These are phyloP conservation scores for Friedmanniomyces simplex DNA, from an alignment of 495 filamentous ascomycete species.

Conservation along the genomic window DNA sequence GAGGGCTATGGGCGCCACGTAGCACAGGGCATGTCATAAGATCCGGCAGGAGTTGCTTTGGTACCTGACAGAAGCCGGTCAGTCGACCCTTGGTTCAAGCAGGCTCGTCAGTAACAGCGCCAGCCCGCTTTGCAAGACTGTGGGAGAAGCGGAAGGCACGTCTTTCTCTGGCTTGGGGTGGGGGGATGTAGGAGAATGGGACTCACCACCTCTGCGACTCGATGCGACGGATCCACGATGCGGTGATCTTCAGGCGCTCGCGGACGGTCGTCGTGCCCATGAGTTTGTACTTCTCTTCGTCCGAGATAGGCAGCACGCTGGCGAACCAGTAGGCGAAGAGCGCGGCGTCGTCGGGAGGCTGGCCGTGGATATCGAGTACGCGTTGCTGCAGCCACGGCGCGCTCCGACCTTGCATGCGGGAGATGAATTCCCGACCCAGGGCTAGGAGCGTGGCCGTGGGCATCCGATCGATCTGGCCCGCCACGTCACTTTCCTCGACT, in stretches of 20 bases:
- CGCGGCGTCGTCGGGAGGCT: slow-evolving; percentile 61
- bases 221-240: slow-evolving; percentile 61
- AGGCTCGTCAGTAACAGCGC: slow-evolving; percentile 3
- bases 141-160: not conserved
- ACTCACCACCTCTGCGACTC: slow-evolving; percentile 65
- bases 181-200: not conserved
- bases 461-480: slow-evolving; percentile 45
- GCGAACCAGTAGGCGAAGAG: slow-evolving; percentile 89
- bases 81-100: slow-evolving; percentile 13
- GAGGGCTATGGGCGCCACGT: slow-evolving; percentile 12
- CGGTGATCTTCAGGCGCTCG: slow-evolving; percentile 69
- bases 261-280: slow-evolving; percentile 62
- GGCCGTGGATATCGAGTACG: slow-evolving; percentile 64
- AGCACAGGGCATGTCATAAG: slow-evolving; percentile 23
- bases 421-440: slow-evolving; percentile 54
- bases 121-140: not conserved
- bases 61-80: slow-evolving; percentile 21
- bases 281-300: slow-evolving; percentile 68
- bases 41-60: slow-evolving; percentile 24
- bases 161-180: not conserved
- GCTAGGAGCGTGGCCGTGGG: slow-evolving; percentile 61
- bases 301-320: slow-evolving; percentile 62
- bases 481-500: slow-evolving; percentile 21
- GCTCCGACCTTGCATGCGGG: slow-evolving; percentile 50
- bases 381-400: slow-evolving; percentile 64